phyloP scores from a whole-genome alignment of 192 early-diverging fungal genomes.

The Linnemannia hyalina region DNA sequence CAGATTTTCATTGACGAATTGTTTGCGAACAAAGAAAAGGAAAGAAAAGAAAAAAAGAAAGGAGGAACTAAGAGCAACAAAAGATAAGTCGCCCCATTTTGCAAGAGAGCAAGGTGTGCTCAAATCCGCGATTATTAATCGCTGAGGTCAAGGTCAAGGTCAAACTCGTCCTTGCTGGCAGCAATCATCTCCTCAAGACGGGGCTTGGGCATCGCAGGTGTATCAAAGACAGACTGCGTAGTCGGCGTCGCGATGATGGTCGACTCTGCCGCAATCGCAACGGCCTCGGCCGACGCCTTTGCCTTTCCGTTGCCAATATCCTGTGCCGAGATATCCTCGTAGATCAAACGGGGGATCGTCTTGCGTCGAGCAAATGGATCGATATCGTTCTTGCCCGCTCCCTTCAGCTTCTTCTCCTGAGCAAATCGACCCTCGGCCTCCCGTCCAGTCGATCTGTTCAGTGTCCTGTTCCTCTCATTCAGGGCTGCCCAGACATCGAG shows the following conservation, averaged over 20 bases:
- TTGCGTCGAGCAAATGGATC: constrained; percentile 59
- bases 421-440: constrained; percentile 53
- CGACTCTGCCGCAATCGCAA: neutral
- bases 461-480: constrained; percentile 67
- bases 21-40: neutral
- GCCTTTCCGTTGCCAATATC: constrained; percentile 10
- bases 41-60: neutral
- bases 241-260: neutral
- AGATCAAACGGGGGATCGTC: constrained; percentile 51
- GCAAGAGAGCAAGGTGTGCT: neutral
- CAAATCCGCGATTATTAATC: neutral
- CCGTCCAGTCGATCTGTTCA: constrained; percentile 61
- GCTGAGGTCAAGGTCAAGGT: constrained; percentile 37
- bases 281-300: constrained; percentile 16
- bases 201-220: constrained; percentile 50
- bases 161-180: constrained; percentile 45
- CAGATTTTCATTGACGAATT: neutral
- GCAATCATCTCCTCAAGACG: constrained; percentile 44
- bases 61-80: too few species aligned
- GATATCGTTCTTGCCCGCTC: constrained; percentile 17
- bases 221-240: constrained; percentile 21
- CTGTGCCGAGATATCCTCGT: constrained; percentile 34
- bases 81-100: too few species aligned
- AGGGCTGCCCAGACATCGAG: constrained; percentile 67
- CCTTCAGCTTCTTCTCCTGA: constrained; percentile 39